A percentile compares a stretch with the other conserved stretches of the same genome.
Conservation (phyloP, 2,329 filamentous ascomycete genomes). For the Penicillium glabrum region DNA sequence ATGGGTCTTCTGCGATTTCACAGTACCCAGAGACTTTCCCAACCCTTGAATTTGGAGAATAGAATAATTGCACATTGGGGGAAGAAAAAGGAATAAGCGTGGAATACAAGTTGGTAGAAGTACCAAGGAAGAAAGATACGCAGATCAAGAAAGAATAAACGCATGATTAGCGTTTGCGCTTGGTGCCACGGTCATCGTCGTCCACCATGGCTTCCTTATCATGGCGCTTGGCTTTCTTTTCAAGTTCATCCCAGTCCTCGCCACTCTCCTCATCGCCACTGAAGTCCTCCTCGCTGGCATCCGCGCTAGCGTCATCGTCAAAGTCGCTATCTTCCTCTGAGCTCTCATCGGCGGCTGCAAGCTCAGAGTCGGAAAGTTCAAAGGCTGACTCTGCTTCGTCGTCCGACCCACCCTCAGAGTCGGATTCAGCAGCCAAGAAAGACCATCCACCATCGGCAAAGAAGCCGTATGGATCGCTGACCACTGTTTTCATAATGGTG, state of each 20-base stretch:
- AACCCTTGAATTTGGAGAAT: not conserved
- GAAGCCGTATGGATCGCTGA: conserved; percentile 89
- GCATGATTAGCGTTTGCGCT: conserved; percentile 64
- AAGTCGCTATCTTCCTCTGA: conserved; percentile 92
- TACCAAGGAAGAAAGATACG: not conserved
- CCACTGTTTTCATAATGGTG: conserved; percentile 99
- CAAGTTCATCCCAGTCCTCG: conserved; percentile 92
- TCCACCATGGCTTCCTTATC: conserved; percentile 56
- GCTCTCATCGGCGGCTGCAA: conserved; percentile 69
- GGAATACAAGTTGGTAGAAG: not conserved
- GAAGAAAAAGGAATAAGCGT: not conserved
- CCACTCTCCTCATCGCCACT: conserved; percentile 68
- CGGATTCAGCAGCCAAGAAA: conserved; percentile 84
- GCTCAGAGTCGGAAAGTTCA: conserved; percentile 82
- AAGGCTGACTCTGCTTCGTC: conserved; percentile 90
- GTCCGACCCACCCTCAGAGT: conserved; percentile 74
- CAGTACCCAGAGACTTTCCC: too few relatives aligned
- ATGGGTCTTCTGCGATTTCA: too few relatives aligned
- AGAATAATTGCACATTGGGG: not conserved
- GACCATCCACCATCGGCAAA: conserved; percentile 94
- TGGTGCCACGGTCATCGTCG: conserved; percentile 64
- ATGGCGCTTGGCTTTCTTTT: conserved; percentile 74
- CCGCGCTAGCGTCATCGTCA: conserved; percentile 85
- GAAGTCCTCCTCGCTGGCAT: conserved; percentile 61
- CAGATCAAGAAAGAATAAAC: not conserved